Evolutionary conservation across 768 basidiomycete species (phyloP), one percentile per base, ranked within the genome.

Genomic region (Amanita pseudoporphyria): DNA sequence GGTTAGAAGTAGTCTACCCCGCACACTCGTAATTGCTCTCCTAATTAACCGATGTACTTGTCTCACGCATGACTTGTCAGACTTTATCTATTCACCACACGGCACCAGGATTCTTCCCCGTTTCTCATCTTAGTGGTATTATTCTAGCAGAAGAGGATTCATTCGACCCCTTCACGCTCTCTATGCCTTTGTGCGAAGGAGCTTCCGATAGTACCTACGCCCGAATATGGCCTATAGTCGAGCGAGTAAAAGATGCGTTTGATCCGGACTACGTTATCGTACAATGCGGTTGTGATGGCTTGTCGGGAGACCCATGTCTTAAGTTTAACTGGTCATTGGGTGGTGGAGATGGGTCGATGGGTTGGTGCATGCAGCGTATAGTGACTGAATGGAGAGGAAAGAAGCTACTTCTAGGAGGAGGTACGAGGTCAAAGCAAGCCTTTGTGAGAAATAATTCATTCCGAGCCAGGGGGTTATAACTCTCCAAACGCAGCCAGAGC

Each of bases 61-160:
- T 4, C 14, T 37, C 2, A 47, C 18, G n/a, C 31, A 14, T 14
- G 1, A 28, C 12, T n/a, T 42, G 41, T 60, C 48, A 82, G 78
- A 93, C 89, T 2, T 60, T 96, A 43, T 94, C 91, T 18, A 71
- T 95, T 22, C 94, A 97, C 59, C 87, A 95, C 54, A 60, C 83
- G 0, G 72, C 87, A 0, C 82, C 82, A 0, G 86, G 88, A 0
- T 96, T 96, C 69, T 97, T 84, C 62, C 94, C 94, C 2, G 53
- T 68, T 9, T 81, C 84, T 1, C 59, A 71, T 10, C 70, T 74
- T 12, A 71, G 78, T 9, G 56, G 57, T 4, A 66, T 87, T 4
- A 70, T 82, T 1, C 45, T 63, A 32, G 37, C 3, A 22, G 49
- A 66, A 18, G 47, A 56, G 21, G 37, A 62, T 2, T 52, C 61